These are phyloP conservation scores for Pythium rhizo-oryzae DNA, from an alignment of 352 stramenopile species.

Conservation along the genomic window DNA sequence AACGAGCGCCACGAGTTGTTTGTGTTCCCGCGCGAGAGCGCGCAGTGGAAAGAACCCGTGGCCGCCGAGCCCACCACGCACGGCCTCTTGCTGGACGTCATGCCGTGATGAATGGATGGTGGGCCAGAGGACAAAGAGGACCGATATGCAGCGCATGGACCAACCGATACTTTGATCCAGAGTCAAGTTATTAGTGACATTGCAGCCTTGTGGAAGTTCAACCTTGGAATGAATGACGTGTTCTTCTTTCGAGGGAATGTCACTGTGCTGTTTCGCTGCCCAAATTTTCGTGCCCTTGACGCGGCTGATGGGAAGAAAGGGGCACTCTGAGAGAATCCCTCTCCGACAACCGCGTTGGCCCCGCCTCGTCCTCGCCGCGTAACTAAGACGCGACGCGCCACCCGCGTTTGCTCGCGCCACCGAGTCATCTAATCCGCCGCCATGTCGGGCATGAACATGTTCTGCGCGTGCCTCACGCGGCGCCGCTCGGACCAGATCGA, in stretches of 20 bases:
- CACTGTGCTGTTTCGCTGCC: constrained; percentile 9
- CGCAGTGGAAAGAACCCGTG: constrained; percentile 45
- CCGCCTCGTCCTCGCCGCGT: background rate
- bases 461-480: constrained; percentile 76
- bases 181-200: constrained; percentile 14
- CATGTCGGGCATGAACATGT: constrained; percentile 51
- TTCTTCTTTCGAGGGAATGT: constrained; percentile 19
- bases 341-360: too few species aligned
- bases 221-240: constrained; percentile 4
- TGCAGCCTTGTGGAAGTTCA: background rate
- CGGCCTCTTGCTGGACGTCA: background rate
- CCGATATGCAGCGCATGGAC: too few species aligned
- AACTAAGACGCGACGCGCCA: too few species aligned
- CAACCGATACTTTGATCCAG: too few species aligned
- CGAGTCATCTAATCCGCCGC: too few species aligned
- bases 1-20: constrained; percentile 79
- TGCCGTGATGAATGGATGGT: too few species aligned
- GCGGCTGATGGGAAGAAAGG: constrained; percentile 6
- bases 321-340: too few species aligned
- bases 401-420: too few species aligned
- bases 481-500: constrained; percentile 53
- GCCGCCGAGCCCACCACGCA: background rate
- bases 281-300: constrained; percentile 27
- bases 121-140: too few species aligned
- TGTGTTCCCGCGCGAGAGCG: constrained; percentile 63